Conservation (phyloP, 2,329 filamentous ascomycete species). For the Plenodomus biglobosus region DNA sequence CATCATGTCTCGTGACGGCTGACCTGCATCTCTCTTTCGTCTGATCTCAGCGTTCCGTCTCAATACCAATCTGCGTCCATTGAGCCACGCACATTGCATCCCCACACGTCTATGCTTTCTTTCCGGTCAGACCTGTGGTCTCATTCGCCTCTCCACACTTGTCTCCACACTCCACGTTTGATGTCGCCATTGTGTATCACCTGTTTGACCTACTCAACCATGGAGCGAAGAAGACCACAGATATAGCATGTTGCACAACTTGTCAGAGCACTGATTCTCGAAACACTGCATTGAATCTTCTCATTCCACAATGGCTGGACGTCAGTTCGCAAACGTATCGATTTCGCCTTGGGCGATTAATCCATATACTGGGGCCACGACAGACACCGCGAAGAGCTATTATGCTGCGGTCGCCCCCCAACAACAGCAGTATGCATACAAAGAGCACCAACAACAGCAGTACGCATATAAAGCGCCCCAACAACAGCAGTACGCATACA, state of each 20-base stretch:
- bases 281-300: conserved; percentile 18
- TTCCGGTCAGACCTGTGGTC: conserved; percentile 25
- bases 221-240: conserved; percentile 33
- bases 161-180: conserved; percentile 39
- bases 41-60: conserved; percentile 26
- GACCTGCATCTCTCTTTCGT: conserved; percentile 33
- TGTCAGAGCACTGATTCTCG: conserved; percentile 24
- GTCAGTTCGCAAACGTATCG: conserved; percentile 34
- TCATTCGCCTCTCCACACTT: conserved; percentile 41
- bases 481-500: conserved; percentile 21
- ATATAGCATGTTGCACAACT: conserved; percentile 38
- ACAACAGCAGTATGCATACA: too few relatives aligned
- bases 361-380: conserved; percentile 26
- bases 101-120: conserved; percentile 28
- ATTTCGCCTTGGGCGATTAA: conserved; percentile 36
- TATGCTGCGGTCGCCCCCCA: conserved; percentile 5
- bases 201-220: conserved; percentile 32
- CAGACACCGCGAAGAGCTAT: conserved; percentile 18
- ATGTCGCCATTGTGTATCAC: conserved; percentile 38
- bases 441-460: too few relatives aligned
- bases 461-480: too few relatives aligned
- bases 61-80: conserved; percentile 19
- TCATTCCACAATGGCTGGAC: conserved; percentile 30
- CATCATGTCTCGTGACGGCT: conserved; percentile 38
- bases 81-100: conserved; percentile 34